Base-by-base conservation (phyloP, 805 yeast genomes). In the Starmerella scarabaei region DNA sequence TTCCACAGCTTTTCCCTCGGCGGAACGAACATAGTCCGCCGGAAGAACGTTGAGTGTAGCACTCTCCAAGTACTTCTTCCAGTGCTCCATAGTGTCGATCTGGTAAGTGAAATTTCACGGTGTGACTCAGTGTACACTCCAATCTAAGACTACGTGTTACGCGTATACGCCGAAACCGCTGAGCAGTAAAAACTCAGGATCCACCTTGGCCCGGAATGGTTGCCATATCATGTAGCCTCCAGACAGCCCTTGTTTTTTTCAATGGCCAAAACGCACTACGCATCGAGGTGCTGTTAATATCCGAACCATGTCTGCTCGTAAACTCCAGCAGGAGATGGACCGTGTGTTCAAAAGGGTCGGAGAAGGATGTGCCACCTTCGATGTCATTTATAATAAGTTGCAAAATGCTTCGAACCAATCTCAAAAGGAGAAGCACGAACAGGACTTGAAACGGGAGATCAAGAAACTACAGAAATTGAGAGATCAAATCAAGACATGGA, bases 401-500 rank as follows among this genome's bases (percentile, higher is more conserved):
- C 79, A 76, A 60, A 69, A 71, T 37, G 75, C 93, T 36, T 86
- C 84, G 47, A 80, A 80, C 52, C 80, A 74, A 49, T 76, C 94
- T 3, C 94, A 86, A 58, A 81, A 88, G 64, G 97, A 88, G 58
- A 88, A 88, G 60, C 69, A 91, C 43, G 98, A 91, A 59, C 48
- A 56, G 45, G 98, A 88, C 58, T 67, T 88, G 57, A 86, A 91
- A 64, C 78, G 91, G 54, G 97, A 91, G 60, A 86, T 91, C 61
- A 88, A 91, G 62, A 88, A 85, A 60, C 68, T 88, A 42, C 98
- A 88, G 58, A 75, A 94, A 58, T 76, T 80, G 52, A 72, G 97
- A 57, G 98, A 88, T 60, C 97, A 85, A 64, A 82, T 88, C 53
- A 88, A 88, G 63, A 80, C 81, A 42, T 88, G 98, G 98, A 64